A percentile compares a stretch with the other conserved stretches of the same genome.
Conservation (phyloP, 2,329 filamentous ascomycete genomes). For the Aureobasidium sp. region DNA sequence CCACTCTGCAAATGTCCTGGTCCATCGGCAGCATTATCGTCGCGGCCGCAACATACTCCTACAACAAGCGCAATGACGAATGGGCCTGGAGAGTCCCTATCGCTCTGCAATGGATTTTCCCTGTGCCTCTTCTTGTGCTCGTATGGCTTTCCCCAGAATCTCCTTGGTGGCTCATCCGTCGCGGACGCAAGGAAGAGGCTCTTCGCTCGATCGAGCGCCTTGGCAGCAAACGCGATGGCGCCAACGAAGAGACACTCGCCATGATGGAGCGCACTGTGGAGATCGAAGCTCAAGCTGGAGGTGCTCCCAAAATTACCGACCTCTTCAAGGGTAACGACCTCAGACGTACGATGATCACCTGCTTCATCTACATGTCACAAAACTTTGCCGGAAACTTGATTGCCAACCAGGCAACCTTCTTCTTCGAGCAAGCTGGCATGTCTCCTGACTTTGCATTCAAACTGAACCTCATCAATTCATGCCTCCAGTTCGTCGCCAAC, state of each 20-base stretch:
- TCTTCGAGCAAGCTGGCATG: constrained; percentile 58
- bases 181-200: constrained; percentile 41
- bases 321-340: constrained; percentile 50
- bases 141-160: constrained; percentile 46
- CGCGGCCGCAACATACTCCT: constrained; percentile 49
- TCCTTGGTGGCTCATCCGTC: constrained; percentile 50
- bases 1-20: constrained; percentile 62
- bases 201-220: constrained; percentile 43
- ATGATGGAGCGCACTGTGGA: constrained; percentile 49
- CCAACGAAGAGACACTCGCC: constrained; percentile 40
- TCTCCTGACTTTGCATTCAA: constrained; percentile 49
- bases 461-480: constrained; percentile 57
- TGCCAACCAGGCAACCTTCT: constrained; percentile 56
- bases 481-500: constrained; percentile 54
- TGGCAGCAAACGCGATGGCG: constrained; percentile 37
- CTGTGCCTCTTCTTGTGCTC: constrained; percentile 44
- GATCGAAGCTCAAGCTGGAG: constrained; percentile 48
- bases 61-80: constrained; percentile 34
- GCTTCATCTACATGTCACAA: constrained; percentile 52
- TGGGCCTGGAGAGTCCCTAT: constrained; percentile 45
- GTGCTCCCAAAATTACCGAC: constrained; percentile 44
- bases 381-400: constrained; percentile 57
- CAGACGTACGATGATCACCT: constrained; percentile 50
- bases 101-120: constrained; percentile 54
- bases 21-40: constrained; percentile 56